These are phyloP conservation scores for Populus ilicifolia DNA, from an alignment of 345 rosid species.

Conservation along the genomic window DNA sequence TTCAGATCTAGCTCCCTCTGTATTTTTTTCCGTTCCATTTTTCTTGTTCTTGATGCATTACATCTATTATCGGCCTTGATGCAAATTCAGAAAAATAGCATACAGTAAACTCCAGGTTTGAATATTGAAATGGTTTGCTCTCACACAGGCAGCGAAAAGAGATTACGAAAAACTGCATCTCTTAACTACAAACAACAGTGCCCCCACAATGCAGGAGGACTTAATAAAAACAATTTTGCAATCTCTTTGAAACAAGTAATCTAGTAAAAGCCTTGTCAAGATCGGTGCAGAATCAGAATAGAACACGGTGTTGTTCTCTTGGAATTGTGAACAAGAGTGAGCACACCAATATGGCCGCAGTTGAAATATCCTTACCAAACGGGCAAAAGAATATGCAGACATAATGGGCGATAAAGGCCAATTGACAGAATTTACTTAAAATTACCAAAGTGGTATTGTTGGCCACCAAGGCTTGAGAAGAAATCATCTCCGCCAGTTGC, in stretches of 20 bases:
- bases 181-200: not conserved
- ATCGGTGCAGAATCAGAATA: conserved; percentile 5
- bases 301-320: not conserved
- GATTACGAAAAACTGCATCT: not conserved
- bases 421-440: conserved; percentile 39
- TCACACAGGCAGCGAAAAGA: not conserved
- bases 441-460: conserved; percentile 57
- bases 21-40: not conserved
- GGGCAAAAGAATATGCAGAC: conserved; percentile 3
- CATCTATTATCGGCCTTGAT: too few relatives aligned
- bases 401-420: not conserved
- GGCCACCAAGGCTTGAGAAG: conserved; percentile 63
- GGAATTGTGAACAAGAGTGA: not conserved
- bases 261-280: not conserved
- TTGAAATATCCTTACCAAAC: not conserved
- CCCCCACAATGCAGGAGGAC: not conserved
- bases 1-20: not conserved
- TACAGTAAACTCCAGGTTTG: too few relatives aligned
- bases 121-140: not conserved
- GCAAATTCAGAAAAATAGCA: too few relatives aligned
- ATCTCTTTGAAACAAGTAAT: not conserved
- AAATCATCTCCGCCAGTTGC: conserved; percentile 46
- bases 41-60: not conserved
- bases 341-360: conserved; percentile 2
- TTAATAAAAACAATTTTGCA: not conserved